A percentile compares a stretch with the other conserved stretches of the same genome.
These are phyloP conservation scores for Fusarium azukiicola DNA, from an alignment of 2,329 filamentous ascomycete species.

Conservation along the genomic window DNA sequence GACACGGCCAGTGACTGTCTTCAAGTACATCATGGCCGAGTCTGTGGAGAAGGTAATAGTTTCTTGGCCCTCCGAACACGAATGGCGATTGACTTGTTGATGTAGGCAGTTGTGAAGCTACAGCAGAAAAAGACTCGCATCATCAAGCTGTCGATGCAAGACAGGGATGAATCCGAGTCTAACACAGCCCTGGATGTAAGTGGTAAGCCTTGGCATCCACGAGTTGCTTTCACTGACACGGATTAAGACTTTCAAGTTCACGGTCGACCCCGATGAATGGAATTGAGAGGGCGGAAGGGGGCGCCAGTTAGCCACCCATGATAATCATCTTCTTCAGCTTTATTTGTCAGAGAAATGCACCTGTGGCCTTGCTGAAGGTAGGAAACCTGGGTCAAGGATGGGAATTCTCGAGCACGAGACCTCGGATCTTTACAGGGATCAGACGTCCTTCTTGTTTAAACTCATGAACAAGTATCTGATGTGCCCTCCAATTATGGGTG, in stretches of 20 bases:
- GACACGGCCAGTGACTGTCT: slow-evolving; percentile 29
- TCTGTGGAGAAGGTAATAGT: slow-evolving; percentile 31
- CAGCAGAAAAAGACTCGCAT: slow-evolving; percentile 24
- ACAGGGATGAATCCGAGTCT: background rate
- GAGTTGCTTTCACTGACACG: background rate
- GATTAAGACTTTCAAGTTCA: slow-evolving; percentile 21
- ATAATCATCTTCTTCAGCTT: too few relatives aligned
- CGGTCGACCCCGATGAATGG: slow-evolving; percentile 27
- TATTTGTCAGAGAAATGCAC: too few relatives aligned
- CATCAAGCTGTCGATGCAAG: slow-evolving; percentile 35
- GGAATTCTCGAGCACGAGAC: too few relatives aligned
- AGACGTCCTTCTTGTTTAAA: slow-evolving; percentile 25
- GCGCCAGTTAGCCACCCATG: background rate
- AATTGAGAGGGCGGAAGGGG: too few relatives aligned
- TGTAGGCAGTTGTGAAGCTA: slow-evolving; percentile 6
- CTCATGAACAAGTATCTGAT: slow-evolving; percentile 49
- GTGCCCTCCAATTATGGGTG: slow-evolving; percentile 59
- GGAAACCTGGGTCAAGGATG: slow-evolving; percentile 55
- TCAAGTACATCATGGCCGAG: slow-evolving; percentile 33
- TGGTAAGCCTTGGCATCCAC: fast-evolving
- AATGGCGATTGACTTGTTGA: background rate
- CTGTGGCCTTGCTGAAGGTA: slow-evolving; percentile 52
- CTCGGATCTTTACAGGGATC: slow-evolving; percentile 47
- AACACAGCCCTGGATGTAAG: slow-evolving; percentile 29
- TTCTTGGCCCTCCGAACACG: background rate